phyloP scores from a whole-genome alignment of 164 flowering plant species.

The Macadamia tetraphylla region DNA sequence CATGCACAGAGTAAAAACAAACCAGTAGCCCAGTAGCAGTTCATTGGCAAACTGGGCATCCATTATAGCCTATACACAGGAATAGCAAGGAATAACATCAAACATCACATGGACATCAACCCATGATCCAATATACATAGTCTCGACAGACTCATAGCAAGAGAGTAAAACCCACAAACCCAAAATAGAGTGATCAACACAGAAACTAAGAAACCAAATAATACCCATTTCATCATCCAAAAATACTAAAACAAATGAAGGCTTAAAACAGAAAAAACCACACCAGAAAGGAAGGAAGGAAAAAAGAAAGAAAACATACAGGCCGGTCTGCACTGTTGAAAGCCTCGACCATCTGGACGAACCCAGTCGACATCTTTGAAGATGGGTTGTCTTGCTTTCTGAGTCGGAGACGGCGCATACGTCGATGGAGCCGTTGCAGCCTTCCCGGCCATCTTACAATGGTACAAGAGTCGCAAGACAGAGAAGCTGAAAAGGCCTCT shows the following conservation, averaged over 20 bases:
- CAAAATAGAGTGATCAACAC: background rate
- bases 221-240: background rate
- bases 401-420: conserved; percentile 54
- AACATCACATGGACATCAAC: too few species aligned
- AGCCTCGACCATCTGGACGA: conserved; percentile 81
- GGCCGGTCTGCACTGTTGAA: conserved; percentile 91
- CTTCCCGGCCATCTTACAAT: conserved; percentile 45
- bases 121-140: too few species aligned
- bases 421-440: conserved; percentile 41
- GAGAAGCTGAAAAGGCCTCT: background rate
- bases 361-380: conserved; percentile 58
- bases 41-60: too few species aligned
- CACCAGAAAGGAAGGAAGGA: too few species aligned
- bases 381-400: conserved; percentile 28
- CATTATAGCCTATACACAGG: too few species aligned
- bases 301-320: conserved; percentile 34
- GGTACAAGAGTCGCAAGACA: background rate
- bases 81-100: too few species aligned
- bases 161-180: background rate
- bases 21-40: too few species aligned
- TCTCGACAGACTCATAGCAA: background rate
- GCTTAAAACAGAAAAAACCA: background rate
- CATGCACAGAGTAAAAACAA: background rate
- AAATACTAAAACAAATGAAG: background rate
- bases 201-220: background rate